Evolutionary conservation across 192 early-diverging fungal species (phyloP).

Genomic region (Coemansia sp.): DNA sequence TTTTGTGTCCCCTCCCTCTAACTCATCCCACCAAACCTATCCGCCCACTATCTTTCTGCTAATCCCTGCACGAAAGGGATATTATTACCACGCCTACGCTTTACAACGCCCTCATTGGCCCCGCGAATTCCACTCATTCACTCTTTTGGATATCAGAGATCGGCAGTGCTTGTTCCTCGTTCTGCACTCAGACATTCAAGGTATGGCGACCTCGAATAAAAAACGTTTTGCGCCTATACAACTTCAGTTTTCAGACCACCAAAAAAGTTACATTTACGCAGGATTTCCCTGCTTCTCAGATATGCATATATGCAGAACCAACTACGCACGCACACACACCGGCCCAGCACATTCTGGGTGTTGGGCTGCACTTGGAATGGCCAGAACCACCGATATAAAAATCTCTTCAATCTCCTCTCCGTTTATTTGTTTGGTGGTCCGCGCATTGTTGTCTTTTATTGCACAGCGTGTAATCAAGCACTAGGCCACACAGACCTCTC

Average conservation of each 20-base stretch:
- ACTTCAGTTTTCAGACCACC: background rate
- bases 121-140: background rate
- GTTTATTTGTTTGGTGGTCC: background rate
- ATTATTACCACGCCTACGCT: slow-evolving; percentile 4
- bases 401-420: too few species aligned
- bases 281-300: background rate
- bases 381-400: background rate
- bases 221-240: background rate
- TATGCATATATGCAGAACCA: background rate
- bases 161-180: background rate
- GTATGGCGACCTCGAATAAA: background rate
- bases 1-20: background rate
- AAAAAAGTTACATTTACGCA: background rate
- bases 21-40: background rate
- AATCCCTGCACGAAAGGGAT: slow-evolving; percentile 11
- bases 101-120: slow-evolving; percentile 2
- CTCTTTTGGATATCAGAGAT: slow-evolving; percentile 1
- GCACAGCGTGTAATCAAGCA: background rate
- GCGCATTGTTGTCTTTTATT: too few species aligned
- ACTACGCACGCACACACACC: too few species aligned
- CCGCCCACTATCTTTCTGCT: background rate
- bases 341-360: background rate
- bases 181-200: slow-evolving; percentile 1
- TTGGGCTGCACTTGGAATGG: background rate
- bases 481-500: background rate